Percentiles rank a stretch among this genome's conserved stretches.
phyloP scores from a whole-genome alignment of 2,329 filamentous ascomycete genomes.

The Sporothrix inflata region DNA sequence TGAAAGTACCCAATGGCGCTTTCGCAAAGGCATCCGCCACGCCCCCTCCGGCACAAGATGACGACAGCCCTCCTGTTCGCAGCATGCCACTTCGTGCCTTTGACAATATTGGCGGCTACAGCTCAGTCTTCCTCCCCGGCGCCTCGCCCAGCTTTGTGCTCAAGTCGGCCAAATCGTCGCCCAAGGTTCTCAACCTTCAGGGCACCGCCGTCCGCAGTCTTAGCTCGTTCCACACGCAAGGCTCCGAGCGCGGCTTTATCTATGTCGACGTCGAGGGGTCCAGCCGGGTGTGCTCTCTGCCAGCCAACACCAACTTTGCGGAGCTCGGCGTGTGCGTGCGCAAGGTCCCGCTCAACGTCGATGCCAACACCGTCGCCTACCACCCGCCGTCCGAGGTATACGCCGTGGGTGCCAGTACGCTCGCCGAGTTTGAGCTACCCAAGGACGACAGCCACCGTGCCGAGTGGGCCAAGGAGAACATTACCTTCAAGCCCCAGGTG shows the following conservation, averaged over 20 bases:
- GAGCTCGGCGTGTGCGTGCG: slow-evolving; percentile 76
- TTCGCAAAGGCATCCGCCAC: slow-evolving; percentile 62
- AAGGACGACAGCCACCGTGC: slow-evolving; percentile 83
- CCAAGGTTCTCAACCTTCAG: slow-evolving; percentile 73
- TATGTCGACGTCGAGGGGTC: slow-evolving; percentile 75
- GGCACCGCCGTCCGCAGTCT: slow-evolving; percentile 71
- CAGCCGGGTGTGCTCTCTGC: slow-evolving; percentile 74
- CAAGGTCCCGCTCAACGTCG: slow-evolving; percentile 70
- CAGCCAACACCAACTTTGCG: slow-evolving; percentile 62
- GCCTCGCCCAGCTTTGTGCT: slow-evolving; percentile 79
- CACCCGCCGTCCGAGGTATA: slow-evolving; percentile 77
- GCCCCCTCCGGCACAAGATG: slow-evolving; percentile 43
- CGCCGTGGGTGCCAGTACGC: slow-evolving; percentile 70
- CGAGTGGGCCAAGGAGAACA: slow-evolving; percentile 77
- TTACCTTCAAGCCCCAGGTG: slow-evolving; percentile 65
- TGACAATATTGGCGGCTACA: slow-evolving; percentile 73
- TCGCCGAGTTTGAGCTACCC: slow-evolving; percentile 77
- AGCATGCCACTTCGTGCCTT: slow-evolving; percentile 59
- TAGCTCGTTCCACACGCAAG: slow-evolving; percentile 74
- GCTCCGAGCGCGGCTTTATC: slow-evolving; percentile 80
- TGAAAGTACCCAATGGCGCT: slow-evolving; percentile 38
- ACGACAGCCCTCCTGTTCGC: slow-evolving; percentile 37
- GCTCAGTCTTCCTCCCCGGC: slow-evolving; percentile 81
- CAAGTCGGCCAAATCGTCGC: slow-evolving; percentile 76
- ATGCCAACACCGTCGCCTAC: slow-evolving; percentile 74